Evolutionary conservation across 2,329 filamentous ascomycete species (phyloP), one percentile per base, ranked within the genome.

Genomic region (Pyrenophora seminiperda): DNA sequence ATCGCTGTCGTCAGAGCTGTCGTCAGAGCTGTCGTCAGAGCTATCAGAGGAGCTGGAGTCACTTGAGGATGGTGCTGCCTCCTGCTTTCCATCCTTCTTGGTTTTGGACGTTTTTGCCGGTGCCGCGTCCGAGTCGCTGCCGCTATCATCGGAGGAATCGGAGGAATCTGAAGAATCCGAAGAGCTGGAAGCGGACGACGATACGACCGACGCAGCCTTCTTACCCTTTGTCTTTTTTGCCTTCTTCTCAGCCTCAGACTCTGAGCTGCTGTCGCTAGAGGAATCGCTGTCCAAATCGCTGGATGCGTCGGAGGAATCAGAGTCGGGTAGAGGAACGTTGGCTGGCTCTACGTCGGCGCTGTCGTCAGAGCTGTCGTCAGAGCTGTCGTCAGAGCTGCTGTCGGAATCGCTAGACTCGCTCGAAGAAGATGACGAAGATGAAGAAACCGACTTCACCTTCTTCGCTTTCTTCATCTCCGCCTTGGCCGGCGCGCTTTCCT

Each of bases 401-500:
- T 27, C 24, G 22, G 56, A 54, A 46, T 55, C 59, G 29, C 58
- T 45, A 5, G 58, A 58, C 5, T 50, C 50, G 44, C 51, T 54
- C 11, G 50, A 50, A 7, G 51, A 51, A 18, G 47, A 50, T 7
- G 49, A 44, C 1, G 49, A 52, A 3, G 49, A 52, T 6, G 50
- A 53, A 3, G 50, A 50, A 18, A 37, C 41, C 1, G 50, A 53
- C 17, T 53, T 47, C 18, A 62, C 49, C n/a, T 47, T 47, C 11
- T 43, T 52, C 53, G 55, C 42, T 13, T 45, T 49, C n/a, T 32
- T 47, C 54, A 52, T 58, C 20, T 61, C 58, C 19, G 43, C 34
- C 34, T 67, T 51, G 17, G 14, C 62, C 38, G 76, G 67, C 30
- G 78, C 76, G 45, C 81, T 81, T 20, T 65, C 63, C 7, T 65